Evolutionary conservation across 331 rosid genomes (phyloP).

Genomic region (Cucumis variabilis): DNA sequence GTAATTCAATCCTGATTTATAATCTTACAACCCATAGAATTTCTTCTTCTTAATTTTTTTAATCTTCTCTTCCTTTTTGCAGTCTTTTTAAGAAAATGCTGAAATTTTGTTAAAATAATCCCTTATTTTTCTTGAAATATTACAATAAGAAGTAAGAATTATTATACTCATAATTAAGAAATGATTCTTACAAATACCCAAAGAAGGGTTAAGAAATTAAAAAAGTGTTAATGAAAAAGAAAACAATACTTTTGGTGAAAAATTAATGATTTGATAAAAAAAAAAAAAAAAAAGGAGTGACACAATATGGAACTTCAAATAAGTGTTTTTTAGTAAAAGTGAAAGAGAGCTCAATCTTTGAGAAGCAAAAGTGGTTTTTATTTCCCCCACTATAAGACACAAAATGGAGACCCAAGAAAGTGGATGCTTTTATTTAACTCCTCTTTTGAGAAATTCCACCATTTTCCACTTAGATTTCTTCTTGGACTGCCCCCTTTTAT

Average conservation of each 20-base stretch:
- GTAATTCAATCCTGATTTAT: not conserved
- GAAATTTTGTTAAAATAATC: not conserved
- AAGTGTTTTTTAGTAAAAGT: conserved; percentile 15
- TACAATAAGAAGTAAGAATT: not conserved
- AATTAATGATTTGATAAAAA: not conserved
- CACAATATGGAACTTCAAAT: not conserved
- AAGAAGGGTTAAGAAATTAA: not conserved
- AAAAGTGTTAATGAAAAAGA: not conserved
- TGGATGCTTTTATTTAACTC: conserved; percentile 39
- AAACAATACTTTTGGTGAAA: not conserved
- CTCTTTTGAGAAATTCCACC: conserved; percentile 24
- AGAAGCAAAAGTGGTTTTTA: conserved; percentile 35
- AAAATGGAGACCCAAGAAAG: conserved; percentile 43
- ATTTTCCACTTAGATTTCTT: not conserved
- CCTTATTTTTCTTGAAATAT: not conserved
- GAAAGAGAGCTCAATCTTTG: conserved; percentile 32
- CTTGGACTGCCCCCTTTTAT: not conserved
- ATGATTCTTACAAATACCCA: not conserved
- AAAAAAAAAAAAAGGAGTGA: not conserved
- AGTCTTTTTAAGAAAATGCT: not conserved
- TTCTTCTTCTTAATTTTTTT: not conserved
- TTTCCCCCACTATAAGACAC: conserved; percentile 12
- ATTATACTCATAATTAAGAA: not conserved
- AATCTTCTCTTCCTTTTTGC: not conserved
- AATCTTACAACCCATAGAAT: not conserved